Conservation (phyloP, 164 flowering plant genomes). For the Stephania yunnanensis region DNA sequence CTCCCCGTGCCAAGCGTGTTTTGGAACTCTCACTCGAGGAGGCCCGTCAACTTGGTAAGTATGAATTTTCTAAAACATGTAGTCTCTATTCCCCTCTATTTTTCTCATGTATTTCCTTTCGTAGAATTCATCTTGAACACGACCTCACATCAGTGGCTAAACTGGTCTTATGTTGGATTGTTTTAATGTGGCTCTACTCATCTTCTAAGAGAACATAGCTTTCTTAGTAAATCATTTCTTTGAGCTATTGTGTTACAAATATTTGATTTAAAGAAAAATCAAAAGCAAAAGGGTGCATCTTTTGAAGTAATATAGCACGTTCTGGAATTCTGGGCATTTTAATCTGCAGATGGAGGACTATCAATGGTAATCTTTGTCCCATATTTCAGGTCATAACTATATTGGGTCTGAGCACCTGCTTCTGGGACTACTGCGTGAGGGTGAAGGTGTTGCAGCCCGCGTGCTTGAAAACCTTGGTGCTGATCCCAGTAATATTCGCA, state of each 20-base stretch:
- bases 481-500: conserved; percentile 65
- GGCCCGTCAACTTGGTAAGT: conserved; percentile 88
- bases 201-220: background rate
- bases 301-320: background rate
- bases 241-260: background rate
- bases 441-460: conserved; percentile 93
- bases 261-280: background rate
- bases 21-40: conserved; percentile 89
- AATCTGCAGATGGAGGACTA: background rate
- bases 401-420: conserved; percentile 96
- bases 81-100: background rate
- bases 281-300: too few species aligned
- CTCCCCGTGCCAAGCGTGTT: conserved; percentile 95
- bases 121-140: background rate
- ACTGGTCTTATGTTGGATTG: background rate
- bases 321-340: background rate
- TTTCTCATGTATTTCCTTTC: background rate
- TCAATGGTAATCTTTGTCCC: conserved; percentile 11
- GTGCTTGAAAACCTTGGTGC: conserved; percentile 74
- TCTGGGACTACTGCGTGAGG: conserved; percentile 90
- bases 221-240: background rate
- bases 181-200: background rate
- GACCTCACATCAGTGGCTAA: too few species aligned
- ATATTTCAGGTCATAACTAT: conserved; percentile 78
- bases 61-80: background rate